Percentiles rank a stretch among this genome's conserved stretches.
Conservation (phyloP, 23 red algal genomes). For the Agarophyton chilense region DNA sequence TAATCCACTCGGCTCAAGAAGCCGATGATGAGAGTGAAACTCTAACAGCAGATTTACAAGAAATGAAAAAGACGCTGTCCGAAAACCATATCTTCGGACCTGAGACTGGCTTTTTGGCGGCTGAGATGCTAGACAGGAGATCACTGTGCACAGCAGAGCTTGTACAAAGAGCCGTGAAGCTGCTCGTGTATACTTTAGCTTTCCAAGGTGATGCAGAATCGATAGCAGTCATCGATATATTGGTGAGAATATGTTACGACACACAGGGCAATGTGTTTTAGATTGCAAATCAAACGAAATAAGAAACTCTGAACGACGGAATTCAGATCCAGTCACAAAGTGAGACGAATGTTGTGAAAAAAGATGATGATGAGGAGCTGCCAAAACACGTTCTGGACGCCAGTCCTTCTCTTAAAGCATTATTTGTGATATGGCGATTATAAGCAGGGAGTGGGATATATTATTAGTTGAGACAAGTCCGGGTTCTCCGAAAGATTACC, state of each 20-base stretch:
- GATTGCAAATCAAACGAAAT: neutral
- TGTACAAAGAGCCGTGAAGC: conserved; percentile 34
- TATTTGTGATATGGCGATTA: conserved; percentile 19
- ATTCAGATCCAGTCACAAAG: neutral
- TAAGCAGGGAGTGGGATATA: conserved; percentile 32
- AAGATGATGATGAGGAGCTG: neutral
- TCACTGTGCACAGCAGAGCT: conserved; percentile 16
- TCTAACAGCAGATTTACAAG: neutral
- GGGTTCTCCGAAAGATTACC: conserved; percentile 20
- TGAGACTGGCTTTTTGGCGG: neutral
- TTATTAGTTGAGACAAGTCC: conserved; percentile 28
- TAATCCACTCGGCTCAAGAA: conserved; percentile 11
- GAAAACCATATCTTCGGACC: neutral
- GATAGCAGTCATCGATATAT: conserved; percentile 25
- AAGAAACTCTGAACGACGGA: neutral
- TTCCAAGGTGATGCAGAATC: conserved; percentile 42
- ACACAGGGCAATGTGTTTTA: conserved; percentile 52
- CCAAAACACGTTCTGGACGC: too few species aligned
- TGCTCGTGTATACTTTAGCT: conserved; percentile 44
- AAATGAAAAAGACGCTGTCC: neutral
- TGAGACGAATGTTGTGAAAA: conserved; percentile 3
- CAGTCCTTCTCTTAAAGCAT: neutral
- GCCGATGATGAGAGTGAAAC: neutral
- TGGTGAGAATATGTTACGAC: conserved; percentile 26
- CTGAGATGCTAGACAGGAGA: neutral